A percentile compares a stretch with the other conserved stretches of the same genome.
These are phyloP conservation scores for Myriosclerotinia curreyana DNA, from an alignment of 2,329 filamentous ascomycete species.

Conservation along the genomic window DNA sequence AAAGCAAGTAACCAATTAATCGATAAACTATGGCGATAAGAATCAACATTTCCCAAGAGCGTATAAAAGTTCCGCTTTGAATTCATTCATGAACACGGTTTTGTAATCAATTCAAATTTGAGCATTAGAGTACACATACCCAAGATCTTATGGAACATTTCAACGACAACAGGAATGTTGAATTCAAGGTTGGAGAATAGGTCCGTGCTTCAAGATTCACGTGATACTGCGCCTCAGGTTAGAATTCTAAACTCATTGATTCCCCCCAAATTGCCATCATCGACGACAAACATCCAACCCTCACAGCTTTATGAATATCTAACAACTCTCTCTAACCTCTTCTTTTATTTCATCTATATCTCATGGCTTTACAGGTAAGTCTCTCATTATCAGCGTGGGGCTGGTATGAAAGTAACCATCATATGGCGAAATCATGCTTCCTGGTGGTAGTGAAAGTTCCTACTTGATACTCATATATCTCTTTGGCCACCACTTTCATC, in stretches of 20 bases:
- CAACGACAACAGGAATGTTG: too few relatives aligned
- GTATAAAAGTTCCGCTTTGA: neutral
- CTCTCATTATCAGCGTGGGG: conserved; percentile 14
- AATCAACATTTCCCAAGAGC: too few relatives aligned
- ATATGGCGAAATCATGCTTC: conserved; percentile 16
- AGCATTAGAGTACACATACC: too few relatives aligned
- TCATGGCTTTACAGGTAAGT: conserved; percentile 7
- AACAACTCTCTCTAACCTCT: conserved; percentile 22
- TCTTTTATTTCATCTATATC: neutral
- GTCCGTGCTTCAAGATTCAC: neutral
- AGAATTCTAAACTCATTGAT: neutral
- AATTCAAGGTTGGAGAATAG: neutral
- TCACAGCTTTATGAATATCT: conserved; percentile 19
- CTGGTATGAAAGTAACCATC: conserved; percentile 21
- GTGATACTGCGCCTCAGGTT: conserved; percentile 7
- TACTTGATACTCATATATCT: conserved; percentile 9
- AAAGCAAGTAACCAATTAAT: too few relatives aligned
- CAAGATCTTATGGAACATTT: too few relatives aligned
- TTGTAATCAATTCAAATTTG: too few relatives aligned
- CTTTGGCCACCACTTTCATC: neutral
- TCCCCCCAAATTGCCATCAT: conserved; percentile 3
- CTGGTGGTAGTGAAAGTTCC: conserved; percentile 12
- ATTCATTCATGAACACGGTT: too few relatives aligned
- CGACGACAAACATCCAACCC: conserved; percentile 21
- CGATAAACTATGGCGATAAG: too few relatives aligned